These are phyloP conservation scores for Sutorius eximius DNA, from an alignment of 1,284 basidiomycete genomes.

Conservation along the genomic window DNA sequence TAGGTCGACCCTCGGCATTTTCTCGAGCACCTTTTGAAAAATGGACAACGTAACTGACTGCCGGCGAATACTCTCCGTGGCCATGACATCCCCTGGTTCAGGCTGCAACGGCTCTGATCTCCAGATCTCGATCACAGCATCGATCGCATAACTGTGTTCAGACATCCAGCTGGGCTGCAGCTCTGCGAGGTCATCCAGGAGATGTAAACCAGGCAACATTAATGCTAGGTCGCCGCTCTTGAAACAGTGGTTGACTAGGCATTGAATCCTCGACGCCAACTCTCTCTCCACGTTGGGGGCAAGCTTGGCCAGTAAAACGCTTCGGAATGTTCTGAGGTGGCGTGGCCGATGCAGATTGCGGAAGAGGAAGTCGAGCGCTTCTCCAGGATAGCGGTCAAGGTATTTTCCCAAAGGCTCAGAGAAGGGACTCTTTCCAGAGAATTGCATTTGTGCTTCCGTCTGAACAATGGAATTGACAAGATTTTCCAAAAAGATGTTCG, in stretches of 20 bases:
- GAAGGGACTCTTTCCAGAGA: constrained; percentile 89
- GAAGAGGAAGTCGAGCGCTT: constrained; percentile 86
- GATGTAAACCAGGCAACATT: constrained; percentile 67
- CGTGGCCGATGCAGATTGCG: constrained; percentile 73
- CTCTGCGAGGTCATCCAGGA: constrained; percentile 77
- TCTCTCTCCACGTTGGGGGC: constrained; percentile 79
- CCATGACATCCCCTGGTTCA: constrained; percentile 47
- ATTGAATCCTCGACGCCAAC: constrained; percentile 62
- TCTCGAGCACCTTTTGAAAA: constrained; percentile 72
- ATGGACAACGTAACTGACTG: constrained; percentile 74
- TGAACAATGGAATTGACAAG: constrained; percentile 90
- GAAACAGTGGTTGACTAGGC: constrained; percentile 63
- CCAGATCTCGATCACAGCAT: constrained; percentile 76
- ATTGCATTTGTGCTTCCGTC: constrained; percentile 89
- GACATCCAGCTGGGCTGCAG: constrained; percentile 74
- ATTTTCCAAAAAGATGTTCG: constrained; percentile 88
- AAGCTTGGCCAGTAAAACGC: constrained; percentile 74
- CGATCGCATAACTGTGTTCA: constrained; percentile 63
- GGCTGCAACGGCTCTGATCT: constrained; percentile 51
- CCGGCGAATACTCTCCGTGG: constrained; percentile 59
- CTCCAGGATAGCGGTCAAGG: constrained; percentile 86
- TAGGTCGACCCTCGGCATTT: constrained; percentile 77
- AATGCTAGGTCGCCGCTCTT: constrained; percentile 53
- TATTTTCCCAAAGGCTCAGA: constrained; percentile 92
- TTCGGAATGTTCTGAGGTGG: constrained; percentile 79